Base-by-base conservation (phyloP, 352 stramenopile species). In the Phytopythium boreale region DNA sequence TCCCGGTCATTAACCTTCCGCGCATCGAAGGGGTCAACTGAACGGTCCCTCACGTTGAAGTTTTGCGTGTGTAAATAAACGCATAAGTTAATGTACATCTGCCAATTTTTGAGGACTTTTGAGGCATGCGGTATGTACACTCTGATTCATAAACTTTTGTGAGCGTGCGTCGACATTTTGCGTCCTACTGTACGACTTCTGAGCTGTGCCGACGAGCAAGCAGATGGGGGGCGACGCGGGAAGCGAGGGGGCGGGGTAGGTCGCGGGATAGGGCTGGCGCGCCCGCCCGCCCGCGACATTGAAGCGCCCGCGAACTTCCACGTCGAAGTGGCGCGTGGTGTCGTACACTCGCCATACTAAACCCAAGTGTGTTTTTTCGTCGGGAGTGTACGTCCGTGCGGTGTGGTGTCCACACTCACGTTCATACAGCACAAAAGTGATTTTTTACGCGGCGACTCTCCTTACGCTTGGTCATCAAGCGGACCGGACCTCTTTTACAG, bases 21-120 rank as follows among this genome's bases (percentile, higher is more conserved):
- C 75, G 79, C 0, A 88, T 88, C 37, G 81, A 90, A 64, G 81
- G 79, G 17, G 77, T 88, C 44, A 91, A 91, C 59, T 89, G 65
- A 77, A 37, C 12, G n/a, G n/a, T n/a, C n/a, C n/a, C n/a, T n/a
- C n/a, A n/a, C 15, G 46, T 39, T 44, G 14, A 55, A 53, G 31
- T 36, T 5, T 31, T 10, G 11, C 2, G 52, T 9, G 26, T 31
- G 10, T 60, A 63, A 56, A 2, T 15, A 7, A 14, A 49, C 43
- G 36, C 15, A 61, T 36, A 29, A 61, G 19, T 51, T 31, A 31
- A 34, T 46, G 24, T 27, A 61, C 24, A 61, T n/a, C 36, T 9
- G 10, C 39, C 39, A 7, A 19, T 14, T 49, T 49, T 49, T 49
- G 20, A 49, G 19, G 19, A 22, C 15, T 47, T 47, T 8, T 22